Percentiles rank a stretch among this genome's conserved stretches.
Conservation (phyloP, 164 flowering plant species). For the Umbellularia californica region DNA sequence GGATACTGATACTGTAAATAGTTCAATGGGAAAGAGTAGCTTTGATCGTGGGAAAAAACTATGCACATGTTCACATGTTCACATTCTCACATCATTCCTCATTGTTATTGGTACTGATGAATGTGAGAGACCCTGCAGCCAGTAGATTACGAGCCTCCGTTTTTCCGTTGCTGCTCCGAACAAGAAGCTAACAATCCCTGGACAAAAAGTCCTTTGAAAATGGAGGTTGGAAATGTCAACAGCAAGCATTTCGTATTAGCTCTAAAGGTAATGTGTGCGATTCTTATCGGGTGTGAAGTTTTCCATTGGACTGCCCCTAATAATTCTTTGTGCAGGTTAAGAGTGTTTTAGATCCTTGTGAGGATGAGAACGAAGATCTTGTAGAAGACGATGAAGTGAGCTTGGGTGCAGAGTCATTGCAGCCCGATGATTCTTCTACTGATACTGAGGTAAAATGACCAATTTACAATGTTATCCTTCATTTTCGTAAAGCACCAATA, state of each 20-base stretch:
- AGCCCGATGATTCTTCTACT: constrained; percentile 46
- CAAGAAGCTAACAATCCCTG: constrained; percentile 71
- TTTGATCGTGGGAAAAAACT: neutral
- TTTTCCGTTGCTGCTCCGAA: constrained; percentile 71
- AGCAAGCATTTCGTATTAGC: constrained; percentile 89
- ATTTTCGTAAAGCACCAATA: too few species aligned
- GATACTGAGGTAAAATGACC: constrained; percentile 61
- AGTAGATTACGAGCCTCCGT: constrained; percentile 88
- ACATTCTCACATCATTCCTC: neutral
- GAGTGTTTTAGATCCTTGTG: constrained; percentile 94
- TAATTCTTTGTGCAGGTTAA: constrained; percentile 52
- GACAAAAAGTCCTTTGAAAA: constrained; percentile 68
- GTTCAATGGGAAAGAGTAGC: neutral
- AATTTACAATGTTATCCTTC: too few species aligned
- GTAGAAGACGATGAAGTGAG: constrained; percentile 58
- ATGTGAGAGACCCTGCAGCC: constrained; percentile 51
- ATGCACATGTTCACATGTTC: neutral
- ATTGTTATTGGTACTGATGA: too few species aligned
- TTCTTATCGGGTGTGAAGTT: neutral
- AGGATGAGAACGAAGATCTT: constrained; percentile 69
- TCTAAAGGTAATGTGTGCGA: constrained; percentile 51
- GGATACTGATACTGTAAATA: too few species aligned
- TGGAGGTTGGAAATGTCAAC: constrained; percentile 95
- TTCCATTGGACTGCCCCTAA: neutral
- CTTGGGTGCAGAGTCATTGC: constrained; percentile 65